A percentile compares a stretch with the other conserved stretches of the same genome.
These are phyloP conservation scores for Trichoderma sp. DNA, from an alignment of 2,329 filamentous ascomycete genomes.

Conservation along the genomic window DNA sequence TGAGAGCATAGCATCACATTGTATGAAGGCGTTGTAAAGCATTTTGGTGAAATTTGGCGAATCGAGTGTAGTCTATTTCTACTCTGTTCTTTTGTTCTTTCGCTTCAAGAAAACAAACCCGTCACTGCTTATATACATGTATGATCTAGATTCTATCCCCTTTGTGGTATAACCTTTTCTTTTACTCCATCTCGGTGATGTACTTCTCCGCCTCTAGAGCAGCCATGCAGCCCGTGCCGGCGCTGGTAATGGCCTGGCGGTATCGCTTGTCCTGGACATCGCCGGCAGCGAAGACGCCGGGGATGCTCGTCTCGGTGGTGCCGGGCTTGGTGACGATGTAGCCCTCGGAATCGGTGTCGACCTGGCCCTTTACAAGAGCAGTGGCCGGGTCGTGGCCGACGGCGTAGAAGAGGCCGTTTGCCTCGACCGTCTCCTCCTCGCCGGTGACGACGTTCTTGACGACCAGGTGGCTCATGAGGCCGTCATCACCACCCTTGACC, in stretches of 20 bases:
- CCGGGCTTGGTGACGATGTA: conserved; percentile 90
- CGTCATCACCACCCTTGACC: conserved; percentile 80
- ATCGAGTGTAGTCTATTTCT: neutral
- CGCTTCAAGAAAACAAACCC: neutral
- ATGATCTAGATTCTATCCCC: conserved; percentile 2
- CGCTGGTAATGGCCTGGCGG: conserved; percentile 95
- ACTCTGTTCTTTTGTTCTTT: neutral
- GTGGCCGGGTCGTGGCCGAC: conserved; percentile 96
- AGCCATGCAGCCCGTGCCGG: conserved; percentile 91
- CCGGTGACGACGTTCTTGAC: conserved; percentile 79
- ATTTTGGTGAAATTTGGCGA: neutral
- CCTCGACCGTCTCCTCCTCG: conserved; percentile 78
- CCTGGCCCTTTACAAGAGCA: conserved; percentile 82
- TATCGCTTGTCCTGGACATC: conserved; percentile 99
- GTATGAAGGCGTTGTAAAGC: neutral
- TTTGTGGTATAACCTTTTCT: neutral
- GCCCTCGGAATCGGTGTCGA: conserved; percentile 85
- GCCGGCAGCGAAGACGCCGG: conserved; percentile 93
- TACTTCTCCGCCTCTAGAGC: conserved; percentile 96
- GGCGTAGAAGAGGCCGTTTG: conserved; percentile 95
- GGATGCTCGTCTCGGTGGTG: conserved; percentile 81
- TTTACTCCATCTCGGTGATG: conserved; percentile 69
- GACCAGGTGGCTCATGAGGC: conserved; percentile 84
- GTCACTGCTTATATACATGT: neutral
- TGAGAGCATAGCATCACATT: neutral